Conservation (phyloP, 768 basidiomycete genomes). For the Phallus indusiatus region DNA sequence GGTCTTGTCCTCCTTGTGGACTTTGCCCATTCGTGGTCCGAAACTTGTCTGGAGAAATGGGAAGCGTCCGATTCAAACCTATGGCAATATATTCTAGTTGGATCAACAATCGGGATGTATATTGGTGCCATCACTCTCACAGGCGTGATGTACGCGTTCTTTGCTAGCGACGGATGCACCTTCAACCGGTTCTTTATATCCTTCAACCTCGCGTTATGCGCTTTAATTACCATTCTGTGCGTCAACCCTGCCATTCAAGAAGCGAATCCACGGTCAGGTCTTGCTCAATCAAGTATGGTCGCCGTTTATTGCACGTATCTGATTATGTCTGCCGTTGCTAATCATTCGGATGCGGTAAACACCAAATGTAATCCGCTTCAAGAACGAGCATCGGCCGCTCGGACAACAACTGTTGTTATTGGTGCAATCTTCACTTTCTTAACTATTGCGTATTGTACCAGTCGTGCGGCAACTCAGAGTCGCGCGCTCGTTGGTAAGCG, state of each 20-base stretch:
- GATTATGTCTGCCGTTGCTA: slow-evolving; percentile 85
- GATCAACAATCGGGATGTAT: slow-evolving; percentile 88
- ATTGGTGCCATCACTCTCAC: slow-evolving; percentile 77
- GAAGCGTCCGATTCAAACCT: slow-evolving; percentile 77
- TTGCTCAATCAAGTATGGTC: slow-evolving; percentile 96
- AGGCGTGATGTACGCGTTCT: slow-evolving; percentile 84
- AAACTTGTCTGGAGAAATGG: slow-evolving; percentile 94
- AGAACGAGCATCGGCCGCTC: slow-evolving; percentile 53
- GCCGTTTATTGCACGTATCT: slow-evolving; percentile 96
- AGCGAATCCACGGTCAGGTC: slow-evolving; percentile 85
- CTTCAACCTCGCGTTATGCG: slow-evolving; percentile 75
- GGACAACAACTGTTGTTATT: slow-evolving; percentile 77
- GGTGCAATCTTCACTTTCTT: slow-evolving; percentile 96
- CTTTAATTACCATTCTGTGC: slow-evolving; percentile 73
- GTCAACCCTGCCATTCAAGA: slow-evolving; percentile 85
- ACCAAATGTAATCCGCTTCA: slow-evolving; percentile 82
- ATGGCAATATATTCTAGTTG: slow-evolving; percentile 95
- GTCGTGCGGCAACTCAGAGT: slow-evolving; percentile 91
- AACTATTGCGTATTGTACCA: slow-evolving; percentile 96
- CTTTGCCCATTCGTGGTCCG: slow-evolving; percentile 98
- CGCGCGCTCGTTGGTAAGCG: slow-evolving; percentile 75
- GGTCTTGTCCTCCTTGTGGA: slow-evolving; percentile 96
- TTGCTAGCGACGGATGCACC: slow-evolving; percentile 76
- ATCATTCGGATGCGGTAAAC: slow-evolving; percentile 63
- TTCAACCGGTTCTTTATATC: slow-evolving; percentile 98